Evolutionary conservation across 192 early-diverging fungal genomes (phyloP), one percentile per base, ranked within the genome.

Genomic region (Obelidium mucronatum): DNA sequence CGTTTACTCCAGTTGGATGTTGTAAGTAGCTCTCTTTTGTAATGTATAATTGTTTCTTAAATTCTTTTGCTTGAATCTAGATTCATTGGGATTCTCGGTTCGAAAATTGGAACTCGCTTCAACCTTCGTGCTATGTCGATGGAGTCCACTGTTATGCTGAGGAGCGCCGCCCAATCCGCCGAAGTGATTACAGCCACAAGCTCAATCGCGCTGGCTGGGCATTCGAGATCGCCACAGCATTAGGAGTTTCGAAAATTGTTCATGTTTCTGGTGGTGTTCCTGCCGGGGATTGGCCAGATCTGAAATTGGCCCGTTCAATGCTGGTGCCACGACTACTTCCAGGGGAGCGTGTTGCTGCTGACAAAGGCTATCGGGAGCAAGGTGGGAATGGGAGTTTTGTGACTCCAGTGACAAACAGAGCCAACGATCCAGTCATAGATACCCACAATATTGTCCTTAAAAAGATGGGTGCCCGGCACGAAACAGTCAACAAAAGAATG

Each of bases 401-500:
- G 5, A 59, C 56, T 33, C 56, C 56, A 59, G 42, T 59, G 4
- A n/a, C 24, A 5, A 59, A 59, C n/a, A 5, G 56, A 59, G 8
- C 5, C 4, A 59, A 59, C 11, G 31, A 59, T 24, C 62, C 62
- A 8, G 62, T 6, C 15, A 34, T 64, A 35, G 30, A 19, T 28
- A 34, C 17, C 2, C 62, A 64, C 33, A 64, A 40, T 31, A 75
- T 26, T 6, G 39, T 30, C 15, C 42, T 67, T 0, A 67, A 67
- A 15, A 17, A 48, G 48, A 48, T 67, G 66, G 66, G 66, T 0
- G 66, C 40, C 19, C 40, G 48, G 39, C 66, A 67, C 2, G 48
- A 67, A 67, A 67, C 66, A 5, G 66, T 67, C 40, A 67, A 67
- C 28, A 51, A 40, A 34, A 2, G 66, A 24, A 22, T 67, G 22